phyloP scores from a whole-genome alignment of 208 protist species.

The Trypanosoma caninum region DNA sequence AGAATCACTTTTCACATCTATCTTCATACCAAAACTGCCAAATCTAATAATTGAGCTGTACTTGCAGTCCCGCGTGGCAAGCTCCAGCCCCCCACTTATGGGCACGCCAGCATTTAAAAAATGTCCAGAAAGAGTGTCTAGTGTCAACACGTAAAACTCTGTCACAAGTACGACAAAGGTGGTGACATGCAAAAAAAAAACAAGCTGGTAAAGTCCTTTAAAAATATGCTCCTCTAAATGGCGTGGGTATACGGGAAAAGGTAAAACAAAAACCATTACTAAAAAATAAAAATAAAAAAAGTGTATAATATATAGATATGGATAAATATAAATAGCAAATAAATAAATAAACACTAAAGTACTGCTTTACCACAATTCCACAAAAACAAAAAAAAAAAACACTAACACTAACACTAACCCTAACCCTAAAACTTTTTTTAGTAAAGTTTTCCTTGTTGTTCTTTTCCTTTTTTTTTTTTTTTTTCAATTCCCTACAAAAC shows the following conservation, averaged over 20 bases:
- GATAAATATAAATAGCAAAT: no score
- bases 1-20: constrained; percentile 35
- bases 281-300: not conserved
- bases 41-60: constrained; percentile 47
- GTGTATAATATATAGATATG: no score
- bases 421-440: no score
- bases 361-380: no score
- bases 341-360: no score
- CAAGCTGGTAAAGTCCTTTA: constrained; percentile 63
- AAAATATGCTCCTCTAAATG: constrained; percentile 53
- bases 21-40: constrained; percentile 27
- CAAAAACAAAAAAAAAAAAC: no score
- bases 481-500: no score
- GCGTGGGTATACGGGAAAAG: constrained; percentile 71
- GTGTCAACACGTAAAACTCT: constrained; percentile 61
- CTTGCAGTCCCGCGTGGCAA: constrained; percentile 57
- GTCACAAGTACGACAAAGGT: constrained; percentile 58
- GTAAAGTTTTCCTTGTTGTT: no score
- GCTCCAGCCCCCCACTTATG: constrained; percentile 28
- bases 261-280: constrained; percentile 74
- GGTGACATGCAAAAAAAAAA: constrained; percentile 35
- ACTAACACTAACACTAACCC: no score
- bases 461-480: no score
- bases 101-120: constrained; percentile 36
- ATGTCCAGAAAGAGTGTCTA: constrained; percentile 57